Conservation (phyloP, 805 yeast species). For the Yamadazyma ubonensis region DNA sequence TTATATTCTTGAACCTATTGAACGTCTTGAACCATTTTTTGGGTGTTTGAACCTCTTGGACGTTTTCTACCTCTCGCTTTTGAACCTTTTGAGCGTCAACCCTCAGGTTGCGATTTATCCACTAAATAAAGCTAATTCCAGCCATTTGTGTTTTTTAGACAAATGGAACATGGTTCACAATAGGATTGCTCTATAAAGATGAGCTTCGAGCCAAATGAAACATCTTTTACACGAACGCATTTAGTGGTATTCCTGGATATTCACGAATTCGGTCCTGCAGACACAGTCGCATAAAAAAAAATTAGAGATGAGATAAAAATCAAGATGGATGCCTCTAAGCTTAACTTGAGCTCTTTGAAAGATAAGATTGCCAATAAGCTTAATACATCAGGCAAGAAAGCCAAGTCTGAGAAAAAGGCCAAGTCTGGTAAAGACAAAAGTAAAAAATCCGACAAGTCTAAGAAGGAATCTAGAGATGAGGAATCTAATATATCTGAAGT, state of each 20-base stretch:
- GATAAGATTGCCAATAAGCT: slow-evolving; percentile 62
- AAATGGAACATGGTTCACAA: too few species aligned
- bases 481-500: slow-evolving; percentile 25
- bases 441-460: slow-evolving; percentile 8
- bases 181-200: too few species aligned
- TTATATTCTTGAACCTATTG: too few species aligned
- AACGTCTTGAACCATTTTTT: too few species aligned
- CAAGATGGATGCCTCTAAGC: slow-evolving; percentile 16
- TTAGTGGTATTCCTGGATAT: background rate
- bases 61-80: too few species aligned
- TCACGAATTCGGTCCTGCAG: background rate
- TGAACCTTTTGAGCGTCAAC: too few species aligned
- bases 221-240: too few species aligned
- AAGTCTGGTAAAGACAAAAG: slow-evolving; percentile 6
- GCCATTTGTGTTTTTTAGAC: too few species aligned
- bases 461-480: slow-evolving; percentile 15
- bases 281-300: slow-evolving; percentile 5
- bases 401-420: slow-evolving; percentile 8
- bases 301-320: slow-evolving; percentile 12
- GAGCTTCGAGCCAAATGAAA: too few species aligned
- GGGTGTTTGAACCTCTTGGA: too few species aligned
- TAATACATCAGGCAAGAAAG: slow-evolving; percentile 14
- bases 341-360: slow-evolving; percentile 57
- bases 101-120: too few species aligned
- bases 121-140: too few species aligned